Evolutionary conservation across 225 moss, liverwort and hornwort genomes (phyloP), one percentile per base, ranked within the genome.

Genomic region (Thuidium tamariscinum): DNA sequence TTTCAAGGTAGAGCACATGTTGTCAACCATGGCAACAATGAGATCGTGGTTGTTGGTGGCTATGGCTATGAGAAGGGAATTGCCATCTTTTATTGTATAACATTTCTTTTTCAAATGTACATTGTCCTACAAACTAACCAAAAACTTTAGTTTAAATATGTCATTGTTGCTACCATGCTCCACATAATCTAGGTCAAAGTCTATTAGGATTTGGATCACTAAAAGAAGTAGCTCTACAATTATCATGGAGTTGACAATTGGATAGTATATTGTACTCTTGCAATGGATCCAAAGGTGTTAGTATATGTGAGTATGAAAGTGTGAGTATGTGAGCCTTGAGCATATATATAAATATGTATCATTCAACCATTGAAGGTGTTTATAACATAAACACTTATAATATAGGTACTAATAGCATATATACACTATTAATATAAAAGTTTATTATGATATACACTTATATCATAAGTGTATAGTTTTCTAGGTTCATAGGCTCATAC

Each of bases 51-150:
- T 61, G 81, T 51, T 52, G 93, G 92, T 65, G 91, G 92, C 78
- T 92, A 89, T 84, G 95, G 94, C 41, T 96, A 92, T 62, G 42
- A 92, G 93, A 95, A 84, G 36, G 84, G 4, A 34, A 17, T 80
- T 61, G 63, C 34, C n/a, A 72, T 54, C 11, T 25, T 62, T 65
- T 69, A n/a, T n/a, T n/a, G n/a, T 46, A 77, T 7, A 15, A 27
- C 5, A 20, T 8, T 12, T 23, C 17, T 9, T 21, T 61, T 42
- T 41, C 42, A 52, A 29, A 61, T 34, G 37, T 64, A 70, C 46
- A 71, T 75, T 32, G 72, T 63, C n/a, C 12, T 21, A 25, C 39
- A 27, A n/a, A 74, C n/a, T 74, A 68, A 36, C 4, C 9, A 5
- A 57, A 74, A 15, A 16, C 27, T 19, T 65, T n/a, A 88, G 55